A percentile compares a stretch with the other conserved stretches of the same genome.
phyloP scores from a whole-genome alignment of 345 rosid genomes.

The Populus ilicifolia region DNA sequence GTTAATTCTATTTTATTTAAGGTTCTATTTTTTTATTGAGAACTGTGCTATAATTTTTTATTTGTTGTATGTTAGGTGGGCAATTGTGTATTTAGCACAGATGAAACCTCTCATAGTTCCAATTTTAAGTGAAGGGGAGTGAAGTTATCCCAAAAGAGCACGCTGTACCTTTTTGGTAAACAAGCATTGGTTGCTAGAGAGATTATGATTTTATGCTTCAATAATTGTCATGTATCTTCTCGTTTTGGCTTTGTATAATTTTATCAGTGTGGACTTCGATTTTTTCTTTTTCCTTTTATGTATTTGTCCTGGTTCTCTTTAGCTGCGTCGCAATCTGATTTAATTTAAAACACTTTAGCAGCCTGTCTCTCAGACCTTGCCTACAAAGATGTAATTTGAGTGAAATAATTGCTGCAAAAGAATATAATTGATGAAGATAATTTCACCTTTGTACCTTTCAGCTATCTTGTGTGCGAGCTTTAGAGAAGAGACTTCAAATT shows the following conservation, averaged over 20 bases:
- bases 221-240: slow-evolving; percentile 28
- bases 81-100: slow-evolving; percentile 94
- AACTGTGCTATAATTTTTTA: background rate
- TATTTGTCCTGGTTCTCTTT: background rate
- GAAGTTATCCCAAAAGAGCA: slow-evolving; percentile 19
- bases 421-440: background rate
- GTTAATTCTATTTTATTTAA: background rate
- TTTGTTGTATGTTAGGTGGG: slow-evolving; percentile 63
- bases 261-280: slow-evolving; percentile 20
- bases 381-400: slow-evolving; percentile 21
- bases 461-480: background rate
- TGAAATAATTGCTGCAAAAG: slow-evolving; percentile 26
- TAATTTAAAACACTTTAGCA: slow-evolving; percentile 10
- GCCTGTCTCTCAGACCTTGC: slow-evolving; percentile 12
- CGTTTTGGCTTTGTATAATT: slow-evolving; percentile 32
- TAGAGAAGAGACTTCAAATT: background rate
- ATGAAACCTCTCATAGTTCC: slow-evolving; percentile 99
- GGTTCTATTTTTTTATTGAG: background rate
- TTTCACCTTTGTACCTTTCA: too few species aligned
- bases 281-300: background rate
- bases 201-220: slow-evolving; percentile 7
- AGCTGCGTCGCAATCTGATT: slow-evolving; percentile 17
- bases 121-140: slow-evolving; percentile 72
- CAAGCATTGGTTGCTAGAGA: slow-evolving; percentile 24
- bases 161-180: slow-evolving; percentile 13